A percentile compares a stretch with the other conserved stretches of the same genome.
These are phyloP conservation scores for Chlorella sp. DNA, from an alignment of 139 green algal genomes.

Conservation along the genomic window DNA sequence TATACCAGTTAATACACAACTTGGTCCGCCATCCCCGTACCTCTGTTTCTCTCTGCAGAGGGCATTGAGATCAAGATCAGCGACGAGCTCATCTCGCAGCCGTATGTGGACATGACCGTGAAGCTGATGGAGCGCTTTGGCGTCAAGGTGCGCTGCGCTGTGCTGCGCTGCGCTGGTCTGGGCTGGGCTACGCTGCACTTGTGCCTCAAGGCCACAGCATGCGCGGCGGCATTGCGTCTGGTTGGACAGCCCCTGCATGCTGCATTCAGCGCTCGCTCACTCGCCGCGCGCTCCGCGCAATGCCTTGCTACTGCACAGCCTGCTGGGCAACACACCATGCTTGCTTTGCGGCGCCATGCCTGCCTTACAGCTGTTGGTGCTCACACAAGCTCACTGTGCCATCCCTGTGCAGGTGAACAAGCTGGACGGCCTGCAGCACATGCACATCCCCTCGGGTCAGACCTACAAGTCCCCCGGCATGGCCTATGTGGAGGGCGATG, in stretches of 20 bases:
- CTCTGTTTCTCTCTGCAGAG: constrained; percentile 3
- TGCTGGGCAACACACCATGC: not conserved
- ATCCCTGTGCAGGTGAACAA: constrained; percentile 64
- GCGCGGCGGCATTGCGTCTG: too few relatives aligned
- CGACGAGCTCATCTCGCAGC: constrained; percentile 95
- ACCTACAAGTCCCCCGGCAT: constrained; percentile 91
- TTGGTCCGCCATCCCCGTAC: too few relatives aligned
- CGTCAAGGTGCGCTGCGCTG: constrained; percentile 55
- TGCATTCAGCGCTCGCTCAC: too few relatives aligned
- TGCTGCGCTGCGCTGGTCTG: too few relatives aligned
- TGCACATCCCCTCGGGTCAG: constrained; percentile 75
- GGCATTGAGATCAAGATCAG: constrained; percentile 86
- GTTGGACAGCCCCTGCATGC: too few relatives aligned
- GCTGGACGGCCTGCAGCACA: constrained; percentile 84
- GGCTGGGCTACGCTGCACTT: too few relatives aligned
- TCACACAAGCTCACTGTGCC: too few relatives aligned
- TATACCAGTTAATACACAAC: too few relatives aligned
- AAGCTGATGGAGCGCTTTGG: constrained; percentile 97
- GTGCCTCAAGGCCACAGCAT: too few relatives aligned
- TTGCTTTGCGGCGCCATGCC: too few relatives aligned
- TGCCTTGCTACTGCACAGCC: not conserved
- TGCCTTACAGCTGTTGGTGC: too few relatives aligned
- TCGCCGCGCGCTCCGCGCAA: too few relatives aligned
- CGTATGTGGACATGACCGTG: constrained; percentile 99
- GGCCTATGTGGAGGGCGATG: constrained; percentile 97